Conservation (phyloP, 2,329 filamentous ascomycete genomes). For the Albophoma yamanashiensis region DNA sequence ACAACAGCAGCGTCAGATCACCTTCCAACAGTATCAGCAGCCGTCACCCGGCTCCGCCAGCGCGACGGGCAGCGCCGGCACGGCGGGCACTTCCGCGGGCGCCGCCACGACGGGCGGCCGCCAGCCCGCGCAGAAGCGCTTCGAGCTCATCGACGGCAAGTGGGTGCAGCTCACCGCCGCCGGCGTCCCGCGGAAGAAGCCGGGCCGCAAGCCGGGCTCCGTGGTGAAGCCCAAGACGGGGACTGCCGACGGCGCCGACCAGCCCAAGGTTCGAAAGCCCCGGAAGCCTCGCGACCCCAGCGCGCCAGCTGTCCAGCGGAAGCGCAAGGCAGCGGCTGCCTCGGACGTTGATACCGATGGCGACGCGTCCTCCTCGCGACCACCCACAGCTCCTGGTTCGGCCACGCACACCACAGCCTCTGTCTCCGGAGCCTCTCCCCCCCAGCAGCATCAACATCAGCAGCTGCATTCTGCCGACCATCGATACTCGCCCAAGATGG, state of each 20-base stretch:
- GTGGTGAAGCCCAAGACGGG: constrained; percentile 31
- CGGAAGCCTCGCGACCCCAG: constrained; percentile 51
- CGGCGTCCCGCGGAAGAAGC: constrained; percentile 51
- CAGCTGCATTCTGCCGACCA: constrained; percentile 17
- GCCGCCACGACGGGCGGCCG: constrained; percentile 9
- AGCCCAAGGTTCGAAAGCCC: constrained; percentile 38
- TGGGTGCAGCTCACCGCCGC: constrained; percentile 44
- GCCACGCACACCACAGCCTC: constrained; percentile 12
- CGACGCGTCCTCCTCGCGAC: constrained; percentile 9
- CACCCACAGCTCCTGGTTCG: constrained; percentile 20
- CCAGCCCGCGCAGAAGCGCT: constrained; percentile 16
- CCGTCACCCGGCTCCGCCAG: constrained; percentile 9
- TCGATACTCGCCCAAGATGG: constrained; percentile 31
- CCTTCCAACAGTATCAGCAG: constrained; percentile 14
- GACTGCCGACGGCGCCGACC: constrained; percentile 23
- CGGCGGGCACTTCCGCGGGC: constrained; percentile 10
- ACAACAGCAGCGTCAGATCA: constrained; percentile 10
- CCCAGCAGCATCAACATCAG: constrained; percentile 14
- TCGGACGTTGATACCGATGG: constrained; percentile 26
- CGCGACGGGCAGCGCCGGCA: background rate
- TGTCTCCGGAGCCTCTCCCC: constrained; percentile 7
- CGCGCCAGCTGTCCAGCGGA: constrained; percentile 41
- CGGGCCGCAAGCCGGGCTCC: constrained; percentile 53
- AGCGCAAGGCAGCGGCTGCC: constrained; percentile 38
- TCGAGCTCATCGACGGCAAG: constrained; percentile 25